These are phyloP conservation scores for Fusarium subglutinans DNA, from an alignment of 2,329 filamentous ascomycete species.

Conservation along the genomic window DNA sequence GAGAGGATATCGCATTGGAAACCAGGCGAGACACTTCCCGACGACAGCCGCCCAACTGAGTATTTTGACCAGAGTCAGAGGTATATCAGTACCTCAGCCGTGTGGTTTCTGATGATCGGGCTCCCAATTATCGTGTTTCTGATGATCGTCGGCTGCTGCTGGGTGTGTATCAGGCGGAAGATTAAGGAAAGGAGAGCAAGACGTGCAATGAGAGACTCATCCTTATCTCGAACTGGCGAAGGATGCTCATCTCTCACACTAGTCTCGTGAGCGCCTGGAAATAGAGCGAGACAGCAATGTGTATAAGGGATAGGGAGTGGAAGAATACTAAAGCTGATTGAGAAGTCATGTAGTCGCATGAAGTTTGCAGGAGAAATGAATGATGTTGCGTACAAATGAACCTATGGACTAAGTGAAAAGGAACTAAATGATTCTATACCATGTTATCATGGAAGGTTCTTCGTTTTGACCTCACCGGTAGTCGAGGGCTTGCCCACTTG, in stretches of 20 bases:
- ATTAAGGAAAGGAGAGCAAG: neutral
- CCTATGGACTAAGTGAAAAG: neutral
- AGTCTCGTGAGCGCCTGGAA: neutral
- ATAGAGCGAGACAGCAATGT: neutral
- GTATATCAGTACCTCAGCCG: neutral
- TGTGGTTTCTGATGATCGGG: neutral
- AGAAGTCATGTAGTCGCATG: neutral
- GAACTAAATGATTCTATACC: neutral
- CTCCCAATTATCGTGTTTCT: neutral
- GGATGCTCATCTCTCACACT: neutral
- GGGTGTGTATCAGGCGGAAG: neutral
- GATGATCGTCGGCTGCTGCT: neutral
- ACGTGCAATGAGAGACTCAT: neutral
- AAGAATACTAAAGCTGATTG: neutral
- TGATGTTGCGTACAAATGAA: neutral
- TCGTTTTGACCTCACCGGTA: neutral
- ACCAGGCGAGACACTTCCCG: neutral
- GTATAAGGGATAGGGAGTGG: rapidly evolving
- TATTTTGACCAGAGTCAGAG: neutral
- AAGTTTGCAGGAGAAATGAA: neutral
- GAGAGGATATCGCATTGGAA: neutral
- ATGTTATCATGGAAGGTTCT: neutral
- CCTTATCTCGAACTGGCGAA: neutral
- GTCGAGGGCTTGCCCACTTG: neutral
- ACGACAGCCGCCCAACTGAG: neutral